These are phyloP conservation scores for Pythium phragmiticola DNA, from an alignment of 352 stramenopile genomes.

Conservation along the genomic window DNA sequence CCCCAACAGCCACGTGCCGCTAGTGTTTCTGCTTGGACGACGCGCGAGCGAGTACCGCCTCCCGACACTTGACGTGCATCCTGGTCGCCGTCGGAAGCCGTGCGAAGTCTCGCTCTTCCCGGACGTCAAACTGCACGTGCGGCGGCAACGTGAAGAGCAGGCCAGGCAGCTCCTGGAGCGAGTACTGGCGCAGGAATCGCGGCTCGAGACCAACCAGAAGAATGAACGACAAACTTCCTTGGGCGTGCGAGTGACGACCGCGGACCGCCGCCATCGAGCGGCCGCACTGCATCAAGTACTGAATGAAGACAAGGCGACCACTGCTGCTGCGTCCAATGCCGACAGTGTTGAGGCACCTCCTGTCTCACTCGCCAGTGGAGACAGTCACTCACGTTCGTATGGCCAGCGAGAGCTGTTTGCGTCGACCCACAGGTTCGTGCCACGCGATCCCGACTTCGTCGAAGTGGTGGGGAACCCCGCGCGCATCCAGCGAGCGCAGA, in stretches of 20 bases:
- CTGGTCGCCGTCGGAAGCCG: not conserved
- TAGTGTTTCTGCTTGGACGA: conserved; percentile 63
- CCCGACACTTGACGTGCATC: not conserved
- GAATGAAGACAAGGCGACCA: not conserved
- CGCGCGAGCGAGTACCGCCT: conserved; percentile 40
- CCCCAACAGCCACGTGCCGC: conserved; percentile 54
- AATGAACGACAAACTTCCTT: conserved; percentile 8
- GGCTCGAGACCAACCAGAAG: not conserved
- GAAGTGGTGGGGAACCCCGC: conserved; percentile 19
- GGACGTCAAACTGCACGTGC: conserved; percentile 8
- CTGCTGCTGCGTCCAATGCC: not conserved
- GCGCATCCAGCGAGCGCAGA: conserved; percentile 13
- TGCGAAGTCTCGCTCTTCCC: not conserved
- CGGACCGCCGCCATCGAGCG: conserved; percentile 12
- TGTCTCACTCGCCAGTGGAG: not conserved
- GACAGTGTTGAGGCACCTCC: not conserved
- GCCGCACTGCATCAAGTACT: conserved; percentile 17
- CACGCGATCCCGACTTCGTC: conserved; percentile 11
- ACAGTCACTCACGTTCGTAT: not conserved
- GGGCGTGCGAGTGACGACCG: conserved; percentile 11
- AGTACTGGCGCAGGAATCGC: conserved; percentile 28
- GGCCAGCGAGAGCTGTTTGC: conserved; percentile 7
- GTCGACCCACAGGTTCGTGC: conserved; percentile 13
- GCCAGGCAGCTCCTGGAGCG: conserved; percentile 36
- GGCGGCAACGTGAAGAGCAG: conserved; percentile 39